phyloP scores from a whole-genome alignment of 208 protist species.

The Leishmania guyanensis region DNA sequence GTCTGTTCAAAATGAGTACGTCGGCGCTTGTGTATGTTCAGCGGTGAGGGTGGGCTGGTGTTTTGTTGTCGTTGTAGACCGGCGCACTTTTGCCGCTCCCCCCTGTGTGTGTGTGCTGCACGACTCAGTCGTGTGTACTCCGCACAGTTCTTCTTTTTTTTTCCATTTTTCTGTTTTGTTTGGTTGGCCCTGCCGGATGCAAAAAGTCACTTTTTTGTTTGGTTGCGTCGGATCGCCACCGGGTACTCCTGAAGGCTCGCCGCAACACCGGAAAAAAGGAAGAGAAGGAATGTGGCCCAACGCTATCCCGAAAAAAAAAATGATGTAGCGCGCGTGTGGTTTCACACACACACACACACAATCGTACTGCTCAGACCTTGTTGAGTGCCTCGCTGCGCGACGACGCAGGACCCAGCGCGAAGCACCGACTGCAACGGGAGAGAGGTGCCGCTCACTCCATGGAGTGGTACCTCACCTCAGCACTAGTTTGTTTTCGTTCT shows the following conservation, averaged over 20 bases:
- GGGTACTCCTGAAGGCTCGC: background rate
- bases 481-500: background rate
- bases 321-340: background rate
- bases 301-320: background rate
- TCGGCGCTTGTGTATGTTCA: background rate
- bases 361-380: background rate
- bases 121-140: background rate
- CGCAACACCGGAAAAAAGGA: background rate
- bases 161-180: background rate
- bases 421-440: background rate
- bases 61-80: background rate
- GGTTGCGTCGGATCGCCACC: background rate
- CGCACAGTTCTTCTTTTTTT: background rate
- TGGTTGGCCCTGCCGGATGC: background rate
- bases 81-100: background rate
- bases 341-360: background rate
- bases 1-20: background rate
- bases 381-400: background rate
- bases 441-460: background rate
- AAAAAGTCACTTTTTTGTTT: no score
- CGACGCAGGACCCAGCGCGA: background rate
- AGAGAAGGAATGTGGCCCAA: background rate
- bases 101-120: background rate
- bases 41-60: background rate
- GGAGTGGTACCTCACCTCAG: no score